phyloP scores from a whole-genome alignment of 257 asterid species.

The Coffea canephora region DNA sequence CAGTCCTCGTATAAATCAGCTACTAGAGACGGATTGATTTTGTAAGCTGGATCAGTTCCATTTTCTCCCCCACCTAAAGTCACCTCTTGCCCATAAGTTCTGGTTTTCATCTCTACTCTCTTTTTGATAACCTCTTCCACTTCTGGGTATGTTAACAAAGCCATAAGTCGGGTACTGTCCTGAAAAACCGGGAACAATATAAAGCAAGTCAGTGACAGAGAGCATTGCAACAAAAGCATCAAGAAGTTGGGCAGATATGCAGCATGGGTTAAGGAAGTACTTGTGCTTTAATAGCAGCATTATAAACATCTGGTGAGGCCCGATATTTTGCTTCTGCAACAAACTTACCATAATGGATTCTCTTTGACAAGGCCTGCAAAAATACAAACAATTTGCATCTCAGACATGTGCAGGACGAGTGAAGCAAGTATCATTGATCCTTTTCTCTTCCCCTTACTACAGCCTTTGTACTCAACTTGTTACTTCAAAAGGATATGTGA shows the following conservation, averaged over 20 bases:
- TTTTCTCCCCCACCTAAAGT: slow-evolving; percentile 27
- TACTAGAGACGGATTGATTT: slow-evolving; percentile 67
- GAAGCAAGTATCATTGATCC: background rate
- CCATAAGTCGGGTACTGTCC: slow-evolving; percentile 62
- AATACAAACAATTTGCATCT: background rate
- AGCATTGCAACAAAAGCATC: background rate
- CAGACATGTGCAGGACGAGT: background rate
- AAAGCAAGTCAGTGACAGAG: slow-evolving; percentile 2
- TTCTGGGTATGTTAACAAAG: slow-evolving; percentile 58
- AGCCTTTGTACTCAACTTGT: background rate
- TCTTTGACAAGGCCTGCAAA: slow-evolving; percentile 71
- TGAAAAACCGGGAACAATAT: slow-evolving; percentile 25
- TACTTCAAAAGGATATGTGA: background rate
- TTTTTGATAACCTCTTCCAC: slow-evolving; percentile 67
- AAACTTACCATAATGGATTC: slow-evolving; percentile 94
- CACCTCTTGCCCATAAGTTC: slow-evolving; percentile 73
- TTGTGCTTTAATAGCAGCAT: slow-evolving; percentile 63
- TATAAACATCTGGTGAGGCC: slow-evolving; percentile 66
- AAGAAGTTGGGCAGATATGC: background rate
- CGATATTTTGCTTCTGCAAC: slow-evolving; percentile 93
- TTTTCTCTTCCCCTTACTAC: background rate
- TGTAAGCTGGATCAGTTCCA: slow-evolving; percentile 50
- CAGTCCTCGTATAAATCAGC: slow-evolving; percentile 72
- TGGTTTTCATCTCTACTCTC: slow-evolving; percentile 81
- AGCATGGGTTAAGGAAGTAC: slow-evolving; percentile 31